phyloP scores from a whole-genome alignment of 345 rosid species.

The Trapa incisa region DNA sequence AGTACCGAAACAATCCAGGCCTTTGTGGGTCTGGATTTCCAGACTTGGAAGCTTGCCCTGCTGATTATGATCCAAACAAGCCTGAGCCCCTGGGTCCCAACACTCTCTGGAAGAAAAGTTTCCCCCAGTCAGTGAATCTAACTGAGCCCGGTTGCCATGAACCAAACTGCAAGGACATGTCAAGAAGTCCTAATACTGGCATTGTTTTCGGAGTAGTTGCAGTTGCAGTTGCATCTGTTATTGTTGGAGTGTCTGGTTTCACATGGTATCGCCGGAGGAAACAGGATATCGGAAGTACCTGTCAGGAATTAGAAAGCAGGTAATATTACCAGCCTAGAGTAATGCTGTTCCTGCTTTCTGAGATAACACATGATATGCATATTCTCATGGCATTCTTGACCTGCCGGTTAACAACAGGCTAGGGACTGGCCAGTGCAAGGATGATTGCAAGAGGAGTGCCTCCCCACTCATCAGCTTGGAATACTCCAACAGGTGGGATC shows the following conservation, averaged over 20 bases:
- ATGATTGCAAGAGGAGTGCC: conserved; percentile 38
- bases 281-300: conserved; percentile 57
- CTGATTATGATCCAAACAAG: conserved; percentile 25
- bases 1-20: conserved; percentile 56
- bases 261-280: conserved; percentile 48
- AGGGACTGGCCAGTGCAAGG: conserved; percentile 55
- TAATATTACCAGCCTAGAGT: neutral
- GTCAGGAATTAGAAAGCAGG: conserved; percentile 32
- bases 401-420: conserved; percentile 20
- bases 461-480: conserved; percentile 79
- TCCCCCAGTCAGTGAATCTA: conserved; percentile 58
- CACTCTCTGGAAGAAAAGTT: conserved; percentile 24
- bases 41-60: conserved; percentile 38
- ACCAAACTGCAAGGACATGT: conserved; percentile 20
- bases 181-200: conserved; percentile 26
- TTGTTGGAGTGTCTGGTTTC: conserved; percentile 36
- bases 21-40: conserved; percentile 70
- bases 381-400: neutral
- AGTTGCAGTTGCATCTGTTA: conserved; percentile 21
- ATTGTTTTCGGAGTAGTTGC: conserved; percentile 35
- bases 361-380: neutral
- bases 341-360: too few species aligned
- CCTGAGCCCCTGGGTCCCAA: conserved; percentile 63
- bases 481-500: conserved; percentile 92
- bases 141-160: conserved; percentile 29